Evolutionary conservation across 2,329 filamentous ascomycete genomes (phyloP), one percentile per base, ranked within the genome.

Genomic region (Hymenoscyphus albidus): DNA sequence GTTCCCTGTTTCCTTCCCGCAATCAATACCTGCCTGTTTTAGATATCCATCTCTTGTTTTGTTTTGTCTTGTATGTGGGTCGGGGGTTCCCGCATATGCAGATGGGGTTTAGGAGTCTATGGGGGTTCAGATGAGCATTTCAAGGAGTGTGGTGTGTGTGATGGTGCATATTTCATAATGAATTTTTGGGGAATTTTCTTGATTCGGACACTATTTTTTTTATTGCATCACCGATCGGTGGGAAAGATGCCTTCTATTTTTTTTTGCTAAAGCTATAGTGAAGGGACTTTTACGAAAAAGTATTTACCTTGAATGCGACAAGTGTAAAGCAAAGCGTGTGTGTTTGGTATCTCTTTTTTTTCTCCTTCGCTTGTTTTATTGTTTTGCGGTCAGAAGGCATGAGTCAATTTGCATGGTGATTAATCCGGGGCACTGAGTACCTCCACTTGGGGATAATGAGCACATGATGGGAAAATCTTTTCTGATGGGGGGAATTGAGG

Each of bases 41-140:
- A 63, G 62, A 63, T 63, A 60, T 63, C 40, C 57, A 27, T 63
- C 62, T 63, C 44, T 51, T 63, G 32, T 39, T 59, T 48, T 48
- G 55, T 35, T 48, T 38, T 27, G 35, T 35, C 18, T 59, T 59
- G 22, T 40, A 59, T 55, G 35, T 27, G 56, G 27, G 27, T 44
- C 13, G 22, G 58, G 58, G 58, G 39, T 38, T 40, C 42, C 27
- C 27, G 44, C 61, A 48, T 62, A 59, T 58, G 31, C 38, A 39
- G 61, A 51, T 35, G 35, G 35, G 35, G 5, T 6, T 16, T 54
- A 56, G 55, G 38, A 58, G 56, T 51, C 27, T 38, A 40, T 27
- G 18, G 61, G 61, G 55, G 61, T 62, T 62, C 48, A 42, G 44
- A 38, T 51, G 54, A 38, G 55, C 56, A 16, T 59, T 58, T 51